Evolutionary conservation across 208 protist species (phyloP).

Genomic region (Naegleria gruberi): DNA sequence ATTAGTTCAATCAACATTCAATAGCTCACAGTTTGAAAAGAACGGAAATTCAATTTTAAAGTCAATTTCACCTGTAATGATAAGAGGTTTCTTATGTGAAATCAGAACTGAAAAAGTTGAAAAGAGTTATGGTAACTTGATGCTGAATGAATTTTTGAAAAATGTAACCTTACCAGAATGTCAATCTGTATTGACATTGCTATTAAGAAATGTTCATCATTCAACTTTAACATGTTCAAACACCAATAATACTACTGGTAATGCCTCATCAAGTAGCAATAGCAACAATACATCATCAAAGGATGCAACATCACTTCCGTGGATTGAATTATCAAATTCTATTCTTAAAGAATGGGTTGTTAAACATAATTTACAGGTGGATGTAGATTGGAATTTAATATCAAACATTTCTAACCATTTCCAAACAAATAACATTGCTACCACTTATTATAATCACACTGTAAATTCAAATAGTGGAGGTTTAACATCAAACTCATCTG

Average conservation of each 20-base stretch:
- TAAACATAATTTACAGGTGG: background rate
- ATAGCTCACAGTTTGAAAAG: background rate
- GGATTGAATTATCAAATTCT: background rate
- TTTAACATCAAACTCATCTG: too few species aligned
- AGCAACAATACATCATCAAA: background rate
- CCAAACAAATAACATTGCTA: background rate
- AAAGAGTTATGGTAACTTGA: background rate
- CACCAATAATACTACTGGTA: too few species aligned
- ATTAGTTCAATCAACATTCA: background rate
- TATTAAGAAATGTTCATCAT: background rate
- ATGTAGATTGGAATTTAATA: background rate
- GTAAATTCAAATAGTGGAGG: too few species aligned
- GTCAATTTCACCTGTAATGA: background rate
- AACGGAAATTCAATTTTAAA: background rate
- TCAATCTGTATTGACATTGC: background rate
- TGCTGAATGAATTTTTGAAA: background rate
- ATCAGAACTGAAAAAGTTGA: background rate
- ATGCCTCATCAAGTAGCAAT: background rate
- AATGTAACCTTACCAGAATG: background rate
- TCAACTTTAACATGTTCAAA: too few species aligned
- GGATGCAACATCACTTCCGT: background rate
- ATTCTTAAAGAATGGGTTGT: background rate
- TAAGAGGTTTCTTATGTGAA: background rate
- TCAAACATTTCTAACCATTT: background rate
- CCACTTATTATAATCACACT: background rate